A percentile compares a stretch with the other conserved stretches of the same genome.
These are phyloP conservation scores for Lasiodiplodia citricola DNA, from an alignment of 2,329 filamentous ascomycete species.

Conservation along the genomic window DNA sequence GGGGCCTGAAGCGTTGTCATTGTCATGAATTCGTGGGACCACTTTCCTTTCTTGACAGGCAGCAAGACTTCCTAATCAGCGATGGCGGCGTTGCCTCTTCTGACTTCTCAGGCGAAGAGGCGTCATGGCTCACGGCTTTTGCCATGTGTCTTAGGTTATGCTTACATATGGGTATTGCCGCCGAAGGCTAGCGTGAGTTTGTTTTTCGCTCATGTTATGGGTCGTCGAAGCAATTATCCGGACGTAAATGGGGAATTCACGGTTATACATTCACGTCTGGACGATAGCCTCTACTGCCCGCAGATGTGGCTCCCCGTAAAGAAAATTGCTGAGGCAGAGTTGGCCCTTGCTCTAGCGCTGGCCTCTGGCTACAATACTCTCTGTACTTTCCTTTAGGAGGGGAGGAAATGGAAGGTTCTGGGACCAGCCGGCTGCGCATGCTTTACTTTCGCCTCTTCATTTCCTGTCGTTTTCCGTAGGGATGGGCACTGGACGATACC, in stretches of 20 bases:
- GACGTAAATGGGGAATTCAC: too few species aligned
- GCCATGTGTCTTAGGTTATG: background rate
- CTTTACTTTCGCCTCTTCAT: background rate
- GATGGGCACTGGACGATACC: background rate
- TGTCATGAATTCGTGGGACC: conserved; percentile 4
- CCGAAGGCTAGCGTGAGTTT: too few species aligned
- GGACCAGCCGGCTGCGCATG: background rate
- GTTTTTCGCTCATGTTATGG: too few species aligned
- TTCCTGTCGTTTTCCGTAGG: background rate
- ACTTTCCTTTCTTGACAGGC: conserved; percentile 3
- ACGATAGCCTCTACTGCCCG: too few species aligned
- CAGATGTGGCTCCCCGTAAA: too few species aligned
- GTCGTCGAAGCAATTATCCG: too few species aligned
- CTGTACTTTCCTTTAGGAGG: background rate
- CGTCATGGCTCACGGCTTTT: background rate
- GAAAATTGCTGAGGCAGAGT: too few species aligned
- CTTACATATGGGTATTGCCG: background rate
- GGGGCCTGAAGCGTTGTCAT: conserved; percentile 3
- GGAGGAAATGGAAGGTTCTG: background rate
- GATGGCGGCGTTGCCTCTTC: background rate
- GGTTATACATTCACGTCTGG: too few species aligned
- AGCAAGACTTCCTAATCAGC: conserved; percentile 3
- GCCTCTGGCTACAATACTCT: too few species aligned
- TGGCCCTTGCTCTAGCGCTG: too few species aligned
- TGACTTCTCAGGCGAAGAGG: background rate